These are phyloP conservation scores for Populus deltoides DNA, from an alignment of 345 rosid species.

Conservation along the genomic window DNA sequence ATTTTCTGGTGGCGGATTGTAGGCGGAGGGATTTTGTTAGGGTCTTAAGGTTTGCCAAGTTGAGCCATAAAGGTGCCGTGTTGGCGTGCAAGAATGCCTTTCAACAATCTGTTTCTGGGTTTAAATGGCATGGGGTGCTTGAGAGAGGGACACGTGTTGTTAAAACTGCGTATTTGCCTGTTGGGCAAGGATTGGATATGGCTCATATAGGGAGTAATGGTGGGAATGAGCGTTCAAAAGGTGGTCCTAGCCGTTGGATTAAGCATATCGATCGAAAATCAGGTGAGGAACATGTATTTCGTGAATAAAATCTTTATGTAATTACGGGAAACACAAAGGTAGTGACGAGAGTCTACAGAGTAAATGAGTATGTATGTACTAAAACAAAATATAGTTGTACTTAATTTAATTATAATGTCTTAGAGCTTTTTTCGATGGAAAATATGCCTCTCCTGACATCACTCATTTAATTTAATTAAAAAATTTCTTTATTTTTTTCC, in stretches of 20 bases:
- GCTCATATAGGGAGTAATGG: constrained; percentile 52
- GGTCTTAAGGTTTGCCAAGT: constrained; percentile 56
- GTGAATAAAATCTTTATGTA: constrained; percentile 14
- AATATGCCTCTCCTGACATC: too few relatives aligned
- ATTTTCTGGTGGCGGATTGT: constrained; percentile 79
- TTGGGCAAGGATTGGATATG: constrained; percentile 74
- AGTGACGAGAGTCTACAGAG: background rate
- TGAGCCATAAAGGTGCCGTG: constrained; percentile 68
- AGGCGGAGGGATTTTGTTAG: constrained; percentile 49
- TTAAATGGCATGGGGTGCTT: constrained; percentile 57
- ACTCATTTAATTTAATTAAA: too few relatives aligned
- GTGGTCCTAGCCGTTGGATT: constrained; percentile 65
- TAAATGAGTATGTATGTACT: background rate
- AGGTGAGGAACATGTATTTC: constrained; percentile 73
- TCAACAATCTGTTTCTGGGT: constrained; percentile 36
- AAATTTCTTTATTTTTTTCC: background rate
- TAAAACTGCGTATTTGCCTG: constrained; percentile 63
- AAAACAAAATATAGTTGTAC: too few relatives aligned
- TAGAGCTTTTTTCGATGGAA: background rate
- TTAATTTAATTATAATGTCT: background rate
- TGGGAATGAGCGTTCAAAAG: constrained; percentile 22
- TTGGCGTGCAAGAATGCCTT: constrained; percentile 71
- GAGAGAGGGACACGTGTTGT: constrained; percentile 58
- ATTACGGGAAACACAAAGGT: background rate
- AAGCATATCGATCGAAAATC: constrained; percentile 60